Percentiles rank a stretch among this genome's conserved stretches.
Evolutionary conservation across 2,329 filamentous ascomycete species (phyloP).

Genomic region (Paecilomyces sp.): DNA sequence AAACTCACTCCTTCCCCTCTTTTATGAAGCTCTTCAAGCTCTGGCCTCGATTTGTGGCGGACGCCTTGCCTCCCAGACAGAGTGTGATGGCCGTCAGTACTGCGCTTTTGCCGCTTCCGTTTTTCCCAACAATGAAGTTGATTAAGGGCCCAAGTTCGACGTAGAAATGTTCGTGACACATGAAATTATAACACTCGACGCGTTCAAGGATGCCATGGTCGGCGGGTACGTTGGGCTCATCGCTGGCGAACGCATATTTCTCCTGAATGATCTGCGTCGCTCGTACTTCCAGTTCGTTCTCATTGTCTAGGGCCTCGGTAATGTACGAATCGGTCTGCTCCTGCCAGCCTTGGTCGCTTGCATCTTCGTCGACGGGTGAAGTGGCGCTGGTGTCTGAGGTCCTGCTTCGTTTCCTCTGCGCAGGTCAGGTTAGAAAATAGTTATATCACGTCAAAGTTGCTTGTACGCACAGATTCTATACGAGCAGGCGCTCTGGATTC

Average conservation of each 20-base stretch:
- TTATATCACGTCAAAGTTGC: background rate
- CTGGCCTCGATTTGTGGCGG: constrained; percentile 83
- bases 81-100: constrained; percentile 87
- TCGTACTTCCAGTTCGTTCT: constrained; percentile 45
- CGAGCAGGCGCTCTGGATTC: constrained; percentile 19
- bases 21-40: constrained; percentile 89
- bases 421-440: background rate
- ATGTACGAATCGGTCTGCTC: constrained; percentile 8
- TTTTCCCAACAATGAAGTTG: constrained; percentile 97
- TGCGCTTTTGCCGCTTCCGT: constrained; percentile 95
- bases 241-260: constrained; percentile 38
- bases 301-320: constrained; percentile 21
- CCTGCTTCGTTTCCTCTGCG: constrained; percentile 37
- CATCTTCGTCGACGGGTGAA: constrained; percentile 9
- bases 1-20: constrained; percentile 66
- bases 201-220: constrained; percentile 83
- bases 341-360: constrained; percentile 15
- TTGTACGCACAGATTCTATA: constrained; percentile 22
- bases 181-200: constrained; percentile 86
- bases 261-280: constrained; percentile 58
- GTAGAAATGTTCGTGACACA: constrained; percentile 81
- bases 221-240: constrained; percentile 65
- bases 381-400: constrained; percentile 19
- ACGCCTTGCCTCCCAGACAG: constrained; percentile 91
- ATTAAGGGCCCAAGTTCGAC: constrained; percentile 87